Evolutionary conservation across 2,329 filamentous ascomycete species (phyloP), one percentile per base, ranked within the genome.

Genomic region (Aspergillus uvarum): DNA sequence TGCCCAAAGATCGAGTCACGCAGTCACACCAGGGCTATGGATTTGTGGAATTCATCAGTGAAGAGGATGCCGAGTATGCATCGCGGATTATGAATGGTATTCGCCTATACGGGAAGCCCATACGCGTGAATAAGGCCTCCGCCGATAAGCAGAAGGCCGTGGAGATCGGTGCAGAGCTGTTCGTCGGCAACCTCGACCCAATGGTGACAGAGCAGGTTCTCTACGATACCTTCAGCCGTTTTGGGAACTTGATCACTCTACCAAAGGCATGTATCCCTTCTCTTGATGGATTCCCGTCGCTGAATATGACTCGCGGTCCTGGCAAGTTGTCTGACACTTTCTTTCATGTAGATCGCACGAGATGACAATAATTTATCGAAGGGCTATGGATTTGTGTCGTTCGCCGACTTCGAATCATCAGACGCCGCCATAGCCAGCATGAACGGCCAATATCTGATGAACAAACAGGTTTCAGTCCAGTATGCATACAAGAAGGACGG

Each of bases 401-500:
- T 93, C 71, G 88, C 88, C 74, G 90, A 91, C 72, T 99, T 99
- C 74, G 95, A 98, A 72, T 90, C 92, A 68, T 95, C 92, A 11
- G 95, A 99, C 72, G 89, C 91, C 63, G 93, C 95, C 47, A 91
- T 96, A 64, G 85, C 88, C 66, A 95, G 94, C 74, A 93, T 99
- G 89, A 90, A 96, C 74, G 92, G 92, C 54, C 93, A 98, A 79
- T 98, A 95, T 77, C 86, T 99, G 62, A 93, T 96, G 83, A 96
- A 95, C 82, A 96, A 96, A 80, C 91, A 96, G 76, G 89, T 98
- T 68, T 91, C 90, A 2, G 95, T 99, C 49, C 94, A 98, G 77
- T 99, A 98, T 76, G 95, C 95, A 44, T 98, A 96, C 85, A 99
- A 99, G 83, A 98, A 98, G 79, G 95, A 99, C 72, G 95, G 95